Percentiles rank a stretch among this genome's conserved stretches.
phyloP scores from a whole-genome alignment of 441 rosid genomes.

The Francoa sonchifolia region DNA sequence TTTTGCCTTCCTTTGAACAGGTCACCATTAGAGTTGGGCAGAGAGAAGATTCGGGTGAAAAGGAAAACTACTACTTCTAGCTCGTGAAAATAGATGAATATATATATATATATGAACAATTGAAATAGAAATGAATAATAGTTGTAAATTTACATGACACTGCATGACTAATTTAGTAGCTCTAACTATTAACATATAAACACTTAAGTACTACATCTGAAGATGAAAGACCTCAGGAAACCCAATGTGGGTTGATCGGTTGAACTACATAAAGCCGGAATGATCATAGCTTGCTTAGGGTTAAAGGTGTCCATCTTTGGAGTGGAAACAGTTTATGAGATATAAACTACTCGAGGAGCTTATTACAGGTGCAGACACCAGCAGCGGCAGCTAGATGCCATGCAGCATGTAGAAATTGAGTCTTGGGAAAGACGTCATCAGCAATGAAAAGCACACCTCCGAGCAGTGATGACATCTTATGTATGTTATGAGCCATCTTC shows the following conservation, averaged over 20 bases:
- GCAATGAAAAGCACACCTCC: constrained; percentile 84
- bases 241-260: constrained; percentile 11
- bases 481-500: constrained; percentile 54
- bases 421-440: constrained; percentile 60
- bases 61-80: too few species aligned
- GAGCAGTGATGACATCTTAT: constrained; percentile 72
- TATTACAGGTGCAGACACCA: constrained; percentile 80
- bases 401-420: constrained; percentile 88
- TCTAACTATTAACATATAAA: too few species aligned
- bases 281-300: too few species aligned
- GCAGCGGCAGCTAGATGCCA: constrained; percentile 98
- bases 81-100: too few species aligned
- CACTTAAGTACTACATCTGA: neutral
- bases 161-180: too few species aligned
- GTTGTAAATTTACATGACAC: neutral
- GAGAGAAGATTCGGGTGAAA: too few species aligned
- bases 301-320: too few species aligned
- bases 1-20: too few species aligned
- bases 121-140: too few species aligned
- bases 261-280: constrained; percentile 2
- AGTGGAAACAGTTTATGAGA: too few species aligned
- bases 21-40: too few species aligned
- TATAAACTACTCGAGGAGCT: constrained; percentile 59
- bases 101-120: too few species aligned
- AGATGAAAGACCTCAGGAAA: constrained; percentile 3